Evolutionary conservation across 2,329 filamentous ascomycete genomes (phyloP).

Genomic region (Aquanectria penicillioides): DNA sequence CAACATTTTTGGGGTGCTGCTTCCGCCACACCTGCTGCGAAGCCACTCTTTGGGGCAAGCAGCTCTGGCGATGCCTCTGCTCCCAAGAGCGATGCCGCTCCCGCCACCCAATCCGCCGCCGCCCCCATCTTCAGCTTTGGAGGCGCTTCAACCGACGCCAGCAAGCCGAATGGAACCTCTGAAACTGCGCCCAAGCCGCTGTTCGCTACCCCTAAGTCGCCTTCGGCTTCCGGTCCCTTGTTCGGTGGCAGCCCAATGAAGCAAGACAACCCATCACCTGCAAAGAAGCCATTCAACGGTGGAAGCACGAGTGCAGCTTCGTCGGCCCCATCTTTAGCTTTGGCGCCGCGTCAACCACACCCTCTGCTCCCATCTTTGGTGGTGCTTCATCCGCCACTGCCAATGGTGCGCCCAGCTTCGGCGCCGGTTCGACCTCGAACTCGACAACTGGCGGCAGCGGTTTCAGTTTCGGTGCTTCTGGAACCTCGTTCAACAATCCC

Average conservation of each 20-base stretch:
- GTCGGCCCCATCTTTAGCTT: slow-evolving; percentile 50
- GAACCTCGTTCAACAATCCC: slow-evolving; percentile 51
- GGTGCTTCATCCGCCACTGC: slow-evolving; percentile 37
- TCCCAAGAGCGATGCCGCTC: slow-evolving; percentile 35
- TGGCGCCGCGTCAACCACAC: slow-evolving; percentile 38
- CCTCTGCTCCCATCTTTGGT: slow-evolving; percentile 46
- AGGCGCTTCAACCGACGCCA: slow-evolving; percentile 32
- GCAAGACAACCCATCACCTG: slow-evolving; percentile 52
- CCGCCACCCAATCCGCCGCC: slow-evolving; percentile 34
- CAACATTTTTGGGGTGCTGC: slow-evolving; percentile 47
- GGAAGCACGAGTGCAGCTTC: slow-evolving; percentile 32
- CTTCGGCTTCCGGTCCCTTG: slow-evolving; percentile 42
- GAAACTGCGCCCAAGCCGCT: slow-evolving; percentile 47
- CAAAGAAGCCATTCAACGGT: slow-evolving; percentile 48
- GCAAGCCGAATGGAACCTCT: slow-evolving; percentile 42
- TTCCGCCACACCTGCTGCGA: slow-evolving; percentile 32
- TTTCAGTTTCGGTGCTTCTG: slow-evolving; percentile 46
- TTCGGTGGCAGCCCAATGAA: slow-evolving; percentile 58
- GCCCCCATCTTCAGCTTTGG: slow-evolving; percentile 49
- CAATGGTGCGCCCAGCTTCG: slow-evolving; percentile 51
- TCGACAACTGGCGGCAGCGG: slow-evolving; percentile 35
- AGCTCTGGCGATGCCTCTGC: slow-evolving; percentile 26
- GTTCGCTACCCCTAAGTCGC: slow-evolving; percentile 51
- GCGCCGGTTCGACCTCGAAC: slow-evolving; percentile 40
- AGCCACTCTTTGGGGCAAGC: slow-evolving; percentile 44